These are phyloP conservation scores for Mucor racemosus DNA, from an alignment of 371 early-diverging fungal genomes.

Conservation along the genomic window DNA sequence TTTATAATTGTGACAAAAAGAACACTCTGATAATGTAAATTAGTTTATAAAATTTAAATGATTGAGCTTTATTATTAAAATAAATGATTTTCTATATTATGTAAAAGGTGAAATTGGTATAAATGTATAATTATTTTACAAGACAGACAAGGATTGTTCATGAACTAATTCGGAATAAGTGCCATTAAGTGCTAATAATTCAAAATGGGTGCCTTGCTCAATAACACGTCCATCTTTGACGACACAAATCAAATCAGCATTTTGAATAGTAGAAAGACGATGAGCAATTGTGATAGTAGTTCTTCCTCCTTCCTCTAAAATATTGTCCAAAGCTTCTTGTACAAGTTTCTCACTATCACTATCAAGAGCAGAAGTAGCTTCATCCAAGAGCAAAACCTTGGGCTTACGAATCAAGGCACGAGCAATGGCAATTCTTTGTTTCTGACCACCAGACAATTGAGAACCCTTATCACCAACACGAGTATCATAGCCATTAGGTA, in stretches of 20 bases:
- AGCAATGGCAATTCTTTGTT: conserved; percentile 76
- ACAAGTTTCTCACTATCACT: conserved; percentile 87
- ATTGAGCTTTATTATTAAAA: neutral
- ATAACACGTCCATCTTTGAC: conserved; percentile 76
- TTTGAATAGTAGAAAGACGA: conserved; percentile 74
- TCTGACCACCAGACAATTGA: conserved; percentile 74
- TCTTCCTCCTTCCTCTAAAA: conserved; percentile 62
- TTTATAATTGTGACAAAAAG: too few relatives aligned
- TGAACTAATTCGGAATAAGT: conserved; percentile 40
- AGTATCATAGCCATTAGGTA: conserved; percentile 81
- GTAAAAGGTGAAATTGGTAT: neutral
- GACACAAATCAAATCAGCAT: conserved; percentile 79
- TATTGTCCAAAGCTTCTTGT: conserved; percentile 83
- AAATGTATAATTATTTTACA: conserved; percentile 1
- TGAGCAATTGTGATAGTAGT: conserved; percentile 77
- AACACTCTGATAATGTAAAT: too few relatives aligned
- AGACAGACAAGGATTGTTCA: conserved; percentile 37
- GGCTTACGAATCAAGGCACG: conserved; percentile 83
- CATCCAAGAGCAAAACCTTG: conserved; percentile 89
- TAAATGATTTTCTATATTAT: neutral
- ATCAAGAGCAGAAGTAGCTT: conserved; percentile 95
- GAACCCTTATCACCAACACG: conserved; percentile 78
- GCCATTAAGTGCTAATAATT: conserved; percentile 56
- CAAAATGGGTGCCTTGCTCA: conserved; percentile 84
- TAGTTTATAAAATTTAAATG: too few relatives aligned